Percentiles rank a stretch among this genome's conserved stretches.
Conservation (phyloP, 768 basidiomycete genomes). For the Lenzites betulinus region DNA sequence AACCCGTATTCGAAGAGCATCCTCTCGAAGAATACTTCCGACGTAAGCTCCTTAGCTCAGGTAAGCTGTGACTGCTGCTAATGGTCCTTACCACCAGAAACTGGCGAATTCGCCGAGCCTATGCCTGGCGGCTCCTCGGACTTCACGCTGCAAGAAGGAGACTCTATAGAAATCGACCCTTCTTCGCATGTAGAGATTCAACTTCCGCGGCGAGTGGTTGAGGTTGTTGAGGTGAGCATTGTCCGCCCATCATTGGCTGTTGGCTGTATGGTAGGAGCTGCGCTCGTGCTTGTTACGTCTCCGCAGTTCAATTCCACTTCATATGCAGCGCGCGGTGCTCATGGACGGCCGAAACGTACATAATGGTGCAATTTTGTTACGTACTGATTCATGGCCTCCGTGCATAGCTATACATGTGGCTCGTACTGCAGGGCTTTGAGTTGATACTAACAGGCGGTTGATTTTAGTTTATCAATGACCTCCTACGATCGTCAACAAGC, state of each 20-base stretch:
- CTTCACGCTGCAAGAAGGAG: slow-evolving; percentile 39
- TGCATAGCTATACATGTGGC: no score
- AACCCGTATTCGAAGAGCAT: slow-evolving; percentile 76
- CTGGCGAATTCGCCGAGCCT: slow-evolving; percentile 54
- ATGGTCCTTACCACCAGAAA: slow-evolving; percentile 41
- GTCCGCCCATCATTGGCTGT: neutral
- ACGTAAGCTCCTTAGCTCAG: slow-evolving; percentile 42
- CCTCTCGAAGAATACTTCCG: slow-evolving; percentile 73
- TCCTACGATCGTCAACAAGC: slow-evolving; percentile 14
- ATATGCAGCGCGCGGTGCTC: no score
- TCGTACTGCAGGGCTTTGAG: no score
- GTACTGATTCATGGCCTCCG: no score
- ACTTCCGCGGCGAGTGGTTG: slow-evolving; percentile 20
- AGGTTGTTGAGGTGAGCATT: slow-evolving; percentile 20
- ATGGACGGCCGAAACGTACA: neutral
- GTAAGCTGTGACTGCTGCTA: slow-evolving; percentile 12
- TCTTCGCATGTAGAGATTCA: neutral
- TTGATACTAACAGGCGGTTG: neutral
- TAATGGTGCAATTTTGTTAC: no score
- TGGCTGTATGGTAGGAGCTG: no score
- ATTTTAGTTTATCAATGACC: slow-evolving; percentile 9
- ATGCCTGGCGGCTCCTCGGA: slow-evolving; percentile 58
- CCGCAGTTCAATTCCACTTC: neutral
- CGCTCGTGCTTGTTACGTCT: neutral
- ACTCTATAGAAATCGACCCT: slow-evolving; percentile 23